Conservation (phyloP, 768 basidiomycete genomes). For the Lepiota subincarnata region DNA sequence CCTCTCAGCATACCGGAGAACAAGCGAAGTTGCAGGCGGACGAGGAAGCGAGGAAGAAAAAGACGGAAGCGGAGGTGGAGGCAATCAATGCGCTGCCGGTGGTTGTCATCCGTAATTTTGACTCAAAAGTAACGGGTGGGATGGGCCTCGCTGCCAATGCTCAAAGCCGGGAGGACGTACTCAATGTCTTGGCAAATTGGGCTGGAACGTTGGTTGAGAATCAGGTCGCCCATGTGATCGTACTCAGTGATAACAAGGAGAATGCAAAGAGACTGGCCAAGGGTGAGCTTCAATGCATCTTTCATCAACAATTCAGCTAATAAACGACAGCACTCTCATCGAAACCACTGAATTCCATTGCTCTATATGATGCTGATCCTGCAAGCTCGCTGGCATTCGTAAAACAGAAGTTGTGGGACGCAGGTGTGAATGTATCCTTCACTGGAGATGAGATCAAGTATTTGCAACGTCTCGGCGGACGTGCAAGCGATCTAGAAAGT, state of each 20-base stretch:
- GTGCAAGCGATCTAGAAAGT: slow-evolving; percentile 84
- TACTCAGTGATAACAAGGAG: slow-evolving; percentile 87
- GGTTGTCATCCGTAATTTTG: slow-evolving; percentile 82
- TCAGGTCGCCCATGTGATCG: slow-evolving; percentile 85
- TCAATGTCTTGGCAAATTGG: slow-evolving; percentile 80
- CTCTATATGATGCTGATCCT: slow-evolving; percentile 82
- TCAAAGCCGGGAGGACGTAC: slow-evolving; percentile 59
- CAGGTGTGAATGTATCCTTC: slow-evolving; percentile 48
- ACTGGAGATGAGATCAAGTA: slow-evolving; percentile 49
- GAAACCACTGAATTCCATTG: slow-evolving; percentile 75
- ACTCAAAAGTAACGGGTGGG: slow-evolving; percentile 36
- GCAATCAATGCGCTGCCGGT: slow-evolving; percentile 70
- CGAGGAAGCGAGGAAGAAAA: slow-evolving; percentile 12
- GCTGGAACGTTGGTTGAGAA: slow-evolving; percentile 77
- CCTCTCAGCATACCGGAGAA: not conserved
- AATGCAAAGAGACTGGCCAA: slow-evolving; percentile 81
- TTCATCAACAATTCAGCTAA: not conserved
- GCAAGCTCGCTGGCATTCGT: slow-evolving; percentile 78
- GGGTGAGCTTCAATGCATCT: slow-evolving; percentile 36
- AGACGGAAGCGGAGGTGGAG: slow-evolving; percentile 35
- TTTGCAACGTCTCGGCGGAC: slow-evolving; percentile 80
- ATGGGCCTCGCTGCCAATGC: slow-evolving; percentile 21
- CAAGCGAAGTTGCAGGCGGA: not conserved
- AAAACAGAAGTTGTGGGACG: slow-evolving; percentile 67
- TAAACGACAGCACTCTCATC: slow-evolving; percentile 64